Base-by-base conservation (phyloP, 345 rosid species). In the Syzygium grande region DNA sequence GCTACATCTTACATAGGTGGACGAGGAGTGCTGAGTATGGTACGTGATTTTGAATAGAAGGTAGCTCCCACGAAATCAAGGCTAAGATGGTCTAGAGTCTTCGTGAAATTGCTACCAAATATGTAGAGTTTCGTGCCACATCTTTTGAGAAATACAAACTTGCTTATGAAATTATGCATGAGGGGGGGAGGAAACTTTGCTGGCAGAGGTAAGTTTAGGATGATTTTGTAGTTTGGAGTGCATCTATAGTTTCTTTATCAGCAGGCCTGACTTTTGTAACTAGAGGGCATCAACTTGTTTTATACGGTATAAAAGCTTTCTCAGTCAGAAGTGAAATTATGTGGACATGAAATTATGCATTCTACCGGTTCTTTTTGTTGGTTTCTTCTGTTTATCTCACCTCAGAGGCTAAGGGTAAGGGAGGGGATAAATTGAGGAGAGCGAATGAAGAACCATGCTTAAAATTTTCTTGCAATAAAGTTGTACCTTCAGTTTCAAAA, bases 1-100 rank as follows among this genome's bases (percentile, higher is more conserved):
- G n/a, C n/a, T n/a, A n/a, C n/a, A n/a, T n/a, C n/a, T n/a, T n/a
- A n/a, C n/a, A n/a, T n/a, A n/a, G n/a, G n/a, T n/a, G n/a, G n/a
- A n/a, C n/a, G n/a, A n/a, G n/a, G n/a, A n/a, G n/a, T n/a, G n/a
- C n/a, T n/a, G n/a, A n/a, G n/a, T n/a, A n/a, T n/a, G n/a, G n/a
- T n/a, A n/a, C n/a, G n/a, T n/a, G n/a, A n/a, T n/a, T n/a, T n/a
- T n/a, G n/a, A n/a, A n/a, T n/a, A 12, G 94, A 93, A 34, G 89
- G 91, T 53, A 94, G 90, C 80, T 85, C 94, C 89, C 95, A 91
- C 54, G 99, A 97, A 84, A 92, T 94, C 0, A 94, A 93, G 93
- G 90, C 96, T 25, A 88, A 93, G 91, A 95, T 97, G 95, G 89
- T 87, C 73, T 97, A 98, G 99, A 97, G 99, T 91, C 91, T 97